Conservation (phyloP, 164 flowering plant species). For the Platanus orientalis region DNA sequence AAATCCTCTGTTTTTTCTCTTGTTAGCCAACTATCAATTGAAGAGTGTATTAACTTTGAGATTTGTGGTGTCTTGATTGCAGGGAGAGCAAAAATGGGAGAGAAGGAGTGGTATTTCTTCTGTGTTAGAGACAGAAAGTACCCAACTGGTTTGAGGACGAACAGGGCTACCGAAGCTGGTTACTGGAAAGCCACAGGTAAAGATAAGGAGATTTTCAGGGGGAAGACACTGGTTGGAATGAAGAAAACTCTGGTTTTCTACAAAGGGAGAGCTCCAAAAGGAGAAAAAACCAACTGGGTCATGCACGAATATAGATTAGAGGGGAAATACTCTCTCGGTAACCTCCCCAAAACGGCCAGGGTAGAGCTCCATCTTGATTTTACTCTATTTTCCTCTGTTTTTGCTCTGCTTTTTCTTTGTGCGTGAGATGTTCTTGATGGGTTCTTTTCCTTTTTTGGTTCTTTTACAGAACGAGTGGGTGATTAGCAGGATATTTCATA, state of each 20-base stretch:
- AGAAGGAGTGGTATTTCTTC: slow-evolving; percentile 95
- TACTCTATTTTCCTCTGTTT: not conserved
- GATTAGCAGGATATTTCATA: slow-evolving; percentile 83
- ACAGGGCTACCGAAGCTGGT: slow-evolving; percentile 87
- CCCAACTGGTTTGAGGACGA: slow-evolving; percentile 91
- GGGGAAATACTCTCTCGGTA: slow-evolving; percentile 63
- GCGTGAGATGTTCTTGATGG: slow-evolving; percentile 3
- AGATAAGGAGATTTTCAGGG: slow-evolving; percentile 78
- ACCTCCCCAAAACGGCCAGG: slow-evolving; percentile 68
- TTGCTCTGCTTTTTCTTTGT: slow-evolving; percentile 13
- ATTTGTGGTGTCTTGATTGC: slow-evolving; percentile 13
- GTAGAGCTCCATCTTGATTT: slow-evolving; percentile 21
- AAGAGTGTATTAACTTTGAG: not conserved
- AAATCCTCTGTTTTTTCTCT: not conserved
- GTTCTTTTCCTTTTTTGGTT: not conserved
- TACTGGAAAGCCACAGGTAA: slow-evolving; percentile 99
- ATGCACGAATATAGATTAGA: slow-evolving; percentile 90
- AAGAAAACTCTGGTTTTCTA: slow-evolving; percentile 95
- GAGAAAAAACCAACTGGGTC: slow-evolving; percentile 85
- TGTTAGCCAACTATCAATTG: not conserved
- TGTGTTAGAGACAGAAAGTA: slow-evolving; percentile 89
- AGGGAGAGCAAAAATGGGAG: slow-evolving; percentile 94
- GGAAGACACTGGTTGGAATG: slow-evolving; percentile 82
- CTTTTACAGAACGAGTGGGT: slow-evolving; percentile 92
- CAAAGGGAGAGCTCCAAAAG: slow-evolving; percentile 95